Evolutionary conservation across 2,329 filamentous ascomycete genomes (phyloP).

Genomic region (Beauveria varroae): DNA sequence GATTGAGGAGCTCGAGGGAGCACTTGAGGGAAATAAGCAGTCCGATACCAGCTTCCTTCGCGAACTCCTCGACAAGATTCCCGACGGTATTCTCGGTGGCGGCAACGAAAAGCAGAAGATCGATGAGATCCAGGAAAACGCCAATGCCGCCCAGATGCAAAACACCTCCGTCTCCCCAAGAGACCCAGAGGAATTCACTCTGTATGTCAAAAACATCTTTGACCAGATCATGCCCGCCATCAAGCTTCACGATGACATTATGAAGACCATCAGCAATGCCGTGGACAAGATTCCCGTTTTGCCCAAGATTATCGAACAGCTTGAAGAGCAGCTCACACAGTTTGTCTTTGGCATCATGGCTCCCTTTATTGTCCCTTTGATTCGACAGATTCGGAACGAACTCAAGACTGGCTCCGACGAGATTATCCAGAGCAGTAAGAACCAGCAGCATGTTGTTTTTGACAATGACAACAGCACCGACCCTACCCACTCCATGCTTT

Average conservation of each 20-base stretch:
- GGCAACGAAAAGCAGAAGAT: conserved; percentile 68
- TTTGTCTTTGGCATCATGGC: conserved; percentile 91
- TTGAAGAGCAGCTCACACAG: conserved; percentile 79
- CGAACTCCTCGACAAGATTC: conserved; percentile 74
- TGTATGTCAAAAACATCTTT: conserved; percentile 66
- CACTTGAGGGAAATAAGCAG: conserved; percentile 57
- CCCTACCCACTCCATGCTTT: conserved; percentile 81
- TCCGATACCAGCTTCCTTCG: conserved; percentile 68
- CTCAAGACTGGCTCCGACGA: conserved; percentile 78
- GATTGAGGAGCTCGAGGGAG: conserved; percentile 80
- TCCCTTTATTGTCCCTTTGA: conserved; percentile 78
- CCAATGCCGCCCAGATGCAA: conserved; percentile 66
- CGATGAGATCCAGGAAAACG: conserved; percentile 71
- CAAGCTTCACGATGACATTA: conserved; percentile 81
- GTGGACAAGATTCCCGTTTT: conserved; percentile 82
- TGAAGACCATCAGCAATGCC: conserved; percentile 69
- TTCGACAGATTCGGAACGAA: conserved; percentile 80
- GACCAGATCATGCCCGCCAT: conserved; percentile 82
- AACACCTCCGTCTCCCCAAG: conserved; percentile 67
- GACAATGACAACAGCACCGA: conserved; percentile 67
- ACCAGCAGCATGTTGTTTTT: conserved; percentile 83
- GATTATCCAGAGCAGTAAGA: conserved; percentile 76
- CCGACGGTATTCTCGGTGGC: conserved; percentile 69
- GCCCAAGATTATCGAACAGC: conserved; percentile 75
- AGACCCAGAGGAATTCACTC: conserved; percentile 75